A percentile compares a stretch with the other conserved stretches of the same genome.
phyloP scores from a whole-genome alignment of 805 yeast genomes.

The Priceomyces castillae region DNA sequence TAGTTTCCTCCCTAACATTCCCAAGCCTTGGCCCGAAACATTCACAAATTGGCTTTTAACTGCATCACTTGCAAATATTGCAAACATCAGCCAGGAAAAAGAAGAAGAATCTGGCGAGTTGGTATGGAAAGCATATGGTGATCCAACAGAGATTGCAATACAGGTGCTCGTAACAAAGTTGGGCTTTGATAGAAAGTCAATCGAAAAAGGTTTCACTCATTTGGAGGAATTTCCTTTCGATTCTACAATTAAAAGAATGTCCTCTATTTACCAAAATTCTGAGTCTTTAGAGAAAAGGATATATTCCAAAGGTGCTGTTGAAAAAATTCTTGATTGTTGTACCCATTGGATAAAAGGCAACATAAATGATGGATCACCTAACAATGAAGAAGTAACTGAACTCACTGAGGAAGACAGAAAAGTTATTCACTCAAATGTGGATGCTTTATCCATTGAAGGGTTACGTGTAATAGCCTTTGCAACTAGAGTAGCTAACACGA shows the following conservation, averaged over 20 bases:
- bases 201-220: slow-evolving; percentile 37
- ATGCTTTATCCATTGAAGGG: slow-evolving; percentile 60
- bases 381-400: slow-evolving; percentile 15
- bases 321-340: slow-evolving; percentile 60
- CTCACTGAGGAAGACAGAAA: slow-evolving; percentile 41
- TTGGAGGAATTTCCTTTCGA: slow-evolving; percentile 72
- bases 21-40: slow-evolving; percentile 18
- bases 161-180: slow-evolving; percentile 71
- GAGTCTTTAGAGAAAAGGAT: slow-evolving; percentile 23
- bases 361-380: slow-evolving; percentile 24
- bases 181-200: slow-evolving; percentile 47
- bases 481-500: slow-evolving; percentile 27
- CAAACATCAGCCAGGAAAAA: slow-evolving; percentile 32
- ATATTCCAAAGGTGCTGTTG: slow-evolving; percentile 76
- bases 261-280: slow-evolving; percentile 46
- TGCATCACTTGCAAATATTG: slow-evolving; percentile 41
- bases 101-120: slow-evolving; percentile 29
- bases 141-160: slow-evolving; percentile 86
- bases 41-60: slow-evolving; percentile 27
- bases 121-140: slow-evolving; percentile 55
- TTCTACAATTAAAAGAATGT: slow-evolving; percentile 71
- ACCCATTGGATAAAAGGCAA: slow-evolving; percentile 46
- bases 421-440: slow-evolving; percentile 54
- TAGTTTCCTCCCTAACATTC: slow-evolving; percentile 33
- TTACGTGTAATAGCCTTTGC: slow-evolving; percentile 76